Base-by-base conservation (phyloP, 1,284 basidiomycete genomes). In the Xanthoconium separans region DNA sequence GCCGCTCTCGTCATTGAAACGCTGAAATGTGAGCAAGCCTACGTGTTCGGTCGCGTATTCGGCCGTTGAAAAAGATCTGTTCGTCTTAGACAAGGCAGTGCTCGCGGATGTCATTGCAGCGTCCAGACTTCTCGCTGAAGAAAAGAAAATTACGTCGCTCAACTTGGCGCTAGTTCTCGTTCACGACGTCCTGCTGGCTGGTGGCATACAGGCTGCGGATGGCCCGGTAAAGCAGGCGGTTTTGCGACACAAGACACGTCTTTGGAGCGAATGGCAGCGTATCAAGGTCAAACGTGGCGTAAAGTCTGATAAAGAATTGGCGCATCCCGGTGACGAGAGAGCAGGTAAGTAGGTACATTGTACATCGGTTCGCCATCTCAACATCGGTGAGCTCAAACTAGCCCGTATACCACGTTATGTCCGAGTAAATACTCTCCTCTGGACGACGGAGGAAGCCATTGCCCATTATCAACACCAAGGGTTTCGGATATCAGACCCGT, bases 1-100 rank as follows among this genome's bases (percentile, higher is more conserved):
- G 80, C 85, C 43, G 87, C 87, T 49, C 81, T 95, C 33, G 83
- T 95, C 34, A 94, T 96, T 50, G 91, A 95, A 75, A 95, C 93
- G 1, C 75, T 97, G 44, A 95, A 95, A 80, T 95, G 94, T 95
- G 72, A 76, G 22, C 4, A 22, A 22, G 88, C 65, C 40, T 27
- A 6, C 41, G 20, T 29, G 30, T 39, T n/a, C 12, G 20, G 31
- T 29, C 6, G 8, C 39, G 27, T 18, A 13, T 47, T 2, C 12
- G 47, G 47, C 40, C 50, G 20, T 39, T 64, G 39, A 65, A 44
- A 22, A 30, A 4, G 27, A 18, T 24, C 2, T 4, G 16, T 31
- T 24, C 36, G 36, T 61, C 44, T 50, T 61, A 92, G 88, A 89
- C 73, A 93, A 89, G 75, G 69, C 81, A 34, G 80, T 82, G 15